Base-by-base conservation (phyloP, 768 basidiomycete genomes). In the Omphalotus guepiniiformis region DNA sequence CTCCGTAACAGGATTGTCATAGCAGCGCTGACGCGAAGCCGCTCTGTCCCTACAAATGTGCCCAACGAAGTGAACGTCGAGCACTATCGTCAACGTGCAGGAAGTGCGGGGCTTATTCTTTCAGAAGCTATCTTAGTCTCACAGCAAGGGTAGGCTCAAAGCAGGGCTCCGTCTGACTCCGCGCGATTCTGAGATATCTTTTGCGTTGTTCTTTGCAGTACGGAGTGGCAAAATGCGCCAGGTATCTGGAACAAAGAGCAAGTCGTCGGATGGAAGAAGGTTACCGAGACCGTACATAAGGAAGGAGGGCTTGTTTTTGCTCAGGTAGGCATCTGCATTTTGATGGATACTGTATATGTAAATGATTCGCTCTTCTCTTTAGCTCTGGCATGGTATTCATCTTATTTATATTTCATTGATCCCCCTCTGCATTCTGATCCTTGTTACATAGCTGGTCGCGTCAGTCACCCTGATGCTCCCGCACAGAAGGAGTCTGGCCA, bases 171-270 rank as follows among this genome's bases (percentile, higher is more conserved):
- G 12, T n/a, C 8, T 4, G 18, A 29, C 19, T 2, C 23, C 21
- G n/a, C 1, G 21, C 6, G 1, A 39, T 16, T 15, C 22, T 23
- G 22, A 21, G 16, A 23, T 19, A 45, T 18, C 32, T 45, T 12
- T 28, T 15, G 19, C 19, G 11, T 13, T 6, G 11, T 22, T n/a
- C 5, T 4, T 7, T 7, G 39, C 2, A 74, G 74, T 8, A 66
- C 72, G 11, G 70, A 73, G 53, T 75, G 70, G 69, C 65, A 63
- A 6, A 56, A 67, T 52, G 69, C 69, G 1, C 74, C 74, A 12
- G 76, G 76, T 4, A 69, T 76, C 22, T 77, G 74, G 73, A 70
- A 58, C 49, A 52, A 63, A 8, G 68, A 71, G 26, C 74, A 77
- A 49, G 61, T 72, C 8, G 52, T 53, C 15, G 74, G 58, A 3